Percentiles rank a stretch among this genome's conserved stretches.
These are phyloP conservation scores for Talaromyces ruber DNA, from an alignment of 495 filamentous ascomycete species.

Conservation along the genomic window DNA sequence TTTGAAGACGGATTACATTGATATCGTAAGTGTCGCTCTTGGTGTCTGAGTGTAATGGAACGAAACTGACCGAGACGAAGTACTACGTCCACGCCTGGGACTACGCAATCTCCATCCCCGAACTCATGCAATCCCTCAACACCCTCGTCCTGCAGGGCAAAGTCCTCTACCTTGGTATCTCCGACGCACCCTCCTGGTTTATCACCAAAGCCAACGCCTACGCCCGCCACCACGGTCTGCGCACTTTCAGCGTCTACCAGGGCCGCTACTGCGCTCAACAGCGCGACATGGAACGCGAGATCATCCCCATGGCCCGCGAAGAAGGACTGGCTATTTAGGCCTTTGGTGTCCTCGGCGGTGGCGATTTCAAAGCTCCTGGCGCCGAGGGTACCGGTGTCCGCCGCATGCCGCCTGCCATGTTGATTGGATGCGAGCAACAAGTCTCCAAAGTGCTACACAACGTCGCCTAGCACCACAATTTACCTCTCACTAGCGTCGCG, in stretches of 20 bases:
- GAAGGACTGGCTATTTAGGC: constrained; percentile 66
- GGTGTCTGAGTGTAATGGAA: neutral
- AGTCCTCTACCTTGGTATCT: constrained; percentile 62
- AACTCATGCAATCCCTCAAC: constrained; percentile 64
- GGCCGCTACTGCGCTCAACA: constrained; percentile 51
- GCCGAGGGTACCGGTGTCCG: constrained; percentile 20
- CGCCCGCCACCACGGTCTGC: constrained; percentile 53
- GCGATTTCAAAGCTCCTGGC: constrained; percentile 14
- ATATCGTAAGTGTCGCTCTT: constrained; percentile 23
- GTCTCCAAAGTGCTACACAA: constrained; percentile 49
- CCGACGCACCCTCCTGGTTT: constrained; percentile 64
- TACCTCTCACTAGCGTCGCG: constrained; percentile 37
- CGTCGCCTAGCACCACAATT: constrained; percentile 45
- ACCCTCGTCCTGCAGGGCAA: constrained; percentile 50
- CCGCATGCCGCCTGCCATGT: constrained; percentile 17
- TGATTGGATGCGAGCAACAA: constrained; percentile 35
- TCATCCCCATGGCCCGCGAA: constrained; percentile 53
- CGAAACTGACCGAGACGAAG: neutral
- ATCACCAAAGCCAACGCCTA: constrained; percentile 61
- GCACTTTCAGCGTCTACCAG: constrained; percentile 60
- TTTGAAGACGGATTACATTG: constrained; percentile 58
- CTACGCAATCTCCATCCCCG: constrained; percentile 50
- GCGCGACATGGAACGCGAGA: constrained; percentile 65
- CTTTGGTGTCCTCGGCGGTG: constrained; percentile 56
- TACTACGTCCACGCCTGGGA: constrained; percentile 62